Evolutionary conservation across 805 yeast genomes (phyloP), one percentile per base, ranked within the genome.

Genomic region (Nakazawaea anatomiae): DNA sequence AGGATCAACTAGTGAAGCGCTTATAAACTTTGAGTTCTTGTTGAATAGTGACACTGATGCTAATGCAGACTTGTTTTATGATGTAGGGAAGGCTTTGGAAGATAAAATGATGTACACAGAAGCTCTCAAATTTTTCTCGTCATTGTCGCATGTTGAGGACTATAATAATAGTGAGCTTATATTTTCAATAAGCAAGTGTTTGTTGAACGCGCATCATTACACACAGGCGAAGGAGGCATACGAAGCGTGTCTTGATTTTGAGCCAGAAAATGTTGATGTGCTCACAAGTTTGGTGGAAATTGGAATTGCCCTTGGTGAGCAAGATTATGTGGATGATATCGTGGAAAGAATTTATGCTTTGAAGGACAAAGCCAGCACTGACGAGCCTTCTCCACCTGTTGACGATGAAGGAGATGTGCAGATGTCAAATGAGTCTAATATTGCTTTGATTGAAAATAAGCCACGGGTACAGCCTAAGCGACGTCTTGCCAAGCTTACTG

Each of bases 201-300:
- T 78, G 53, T 74, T 84, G 55, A 94, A 87, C 60, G 73, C 83
- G 0, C 90, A 85, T 25, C 83, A 86, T 49, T 87, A 79, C 57
- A 73, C 69, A 29, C 76, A 77, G 46, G 95, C 96, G 0, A 80
- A 76, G 57, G 71, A 70, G 32, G 82, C 83, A 2, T 86, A 80
- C 60, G 69, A 70, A 44, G 67, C 76, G 11, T 76, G 87, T 2
- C 63, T 85, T 25, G 70, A 69, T n/a, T 64, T 66, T 39, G 82
- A 81, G 8, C 86, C 89, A 0, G 73, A 74, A 8, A 83, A 89
- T 57, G 67, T 87, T 34, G 96, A 90, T 54, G 79, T 84, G 9
- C 82, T 86, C 58, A 74, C 91, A 31, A 84, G 87, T 0, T 70
- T 94, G 29, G 96, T 94, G 0, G 98, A 94, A 67, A 80, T 73